Percentiles rank a stretch among this genome's conserved stretches.
Evolutionary conservation across 805 yeast species (phyloP).

Genomic region (Wickerhamiella occidentalis): DNA sequence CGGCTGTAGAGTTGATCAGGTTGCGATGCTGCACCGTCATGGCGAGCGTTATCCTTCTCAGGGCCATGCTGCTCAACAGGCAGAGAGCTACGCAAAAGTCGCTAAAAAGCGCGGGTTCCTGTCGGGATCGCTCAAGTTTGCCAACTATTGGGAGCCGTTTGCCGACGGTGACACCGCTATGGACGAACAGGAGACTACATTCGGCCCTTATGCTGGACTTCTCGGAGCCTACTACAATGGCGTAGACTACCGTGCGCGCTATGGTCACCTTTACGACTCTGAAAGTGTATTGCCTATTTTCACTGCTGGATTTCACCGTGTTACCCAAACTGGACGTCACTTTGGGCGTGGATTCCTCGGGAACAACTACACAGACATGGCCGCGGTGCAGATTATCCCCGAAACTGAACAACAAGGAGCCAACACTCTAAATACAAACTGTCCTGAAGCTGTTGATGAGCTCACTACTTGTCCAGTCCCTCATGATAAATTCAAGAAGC

Average conservation of each 20-base stretch:
- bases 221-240: constrained; percentile 41
- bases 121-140: constrained; percentile 36
- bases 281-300: constrained; percentile 37
- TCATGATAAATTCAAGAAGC: not conserved
- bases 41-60: constrained; percentile 45
- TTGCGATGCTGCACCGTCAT: constrained; percentile 41
- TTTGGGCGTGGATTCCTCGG: constrained; percentile 26
- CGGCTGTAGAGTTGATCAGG: constrained; percentile 43
- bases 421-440: constrained; percentile 19
- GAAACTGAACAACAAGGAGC: constrained; percentile 20
- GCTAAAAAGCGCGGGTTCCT: constrained; percentile 12
- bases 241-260: constrained; percentile 35
- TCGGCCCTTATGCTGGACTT: constrained; percentile 43
- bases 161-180: constrained; percentile 31
- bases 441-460: not conserved
- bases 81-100: constrained; percentile 15
- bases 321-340: constrained; percentile 22
- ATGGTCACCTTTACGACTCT: constrained; percentile 36
- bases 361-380: constrained; percentile 21
- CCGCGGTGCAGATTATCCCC: constrained; percentile 20
- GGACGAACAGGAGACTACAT: constrained; percentile 35
- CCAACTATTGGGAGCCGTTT: constrained; percentile 38
- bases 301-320: constrained; percentile 43
- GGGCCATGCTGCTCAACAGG: constrained; percentile 12
- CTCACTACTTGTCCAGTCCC: constrained; percentile 15